These are phyloP conservation scores for Daldinia grandis DNA, from an alignment of 495 filamentous ascomycete genomes.

Conservation along the genomic window DNA sequence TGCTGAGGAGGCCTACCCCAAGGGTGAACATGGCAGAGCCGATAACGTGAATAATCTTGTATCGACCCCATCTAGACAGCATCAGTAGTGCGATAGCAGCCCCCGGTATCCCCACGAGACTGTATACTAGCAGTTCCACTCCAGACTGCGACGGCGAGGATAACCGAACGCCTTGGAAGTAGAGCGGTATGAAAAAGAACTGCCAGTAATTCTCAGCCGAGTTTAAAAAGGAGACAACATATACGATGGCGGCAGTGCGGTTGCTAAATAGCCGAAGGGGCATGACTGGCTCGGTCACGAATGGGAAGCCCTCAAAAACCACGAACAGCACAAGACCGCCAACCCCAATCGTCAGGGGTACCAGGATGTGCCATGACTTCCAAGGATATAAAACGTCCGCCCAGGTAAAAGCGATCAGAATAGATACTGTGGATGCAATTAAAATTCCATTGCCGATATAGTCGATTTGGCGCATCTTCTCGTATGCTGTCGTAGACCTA, in stretches of 20 bases:
- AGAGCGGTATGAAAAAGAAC: constrained; percentile 59
- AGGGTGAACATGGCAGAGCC: constrained; percentile 52
- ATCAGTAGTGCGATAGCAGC: constrained; percentile 46
- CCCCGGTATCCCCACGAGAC: constrained; percentile 45
- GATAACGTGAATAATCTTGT: constrained; percentile 55
- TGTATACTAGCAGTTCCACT: constrained; percentile 50
- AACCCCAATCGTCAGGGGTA: constrained; percentile 43
- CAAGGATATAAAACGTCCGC: constrained; percentile 41
- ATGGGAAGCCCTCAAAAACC: constrained; percentile 30
- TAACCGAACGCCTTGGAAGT: constrained; percentile 55
- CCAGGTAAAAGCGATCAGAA: constrained; percentile 46
- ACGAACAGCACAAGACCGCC: constrained; percentile 39
- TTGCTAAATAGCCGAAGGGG: constrained; percentile 43
- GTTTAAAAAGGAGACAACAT: constrained; percentile 38
- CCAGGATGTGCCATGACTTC: constrained; percentile 42
- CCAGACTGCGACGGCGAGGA: constrained; percentile 48
- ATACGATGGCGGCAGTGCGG: constrained; percentile 40
- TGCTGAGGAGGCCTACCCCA: constrained; percentile 54
- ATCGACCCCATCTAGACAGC: constrained; percentile 54
- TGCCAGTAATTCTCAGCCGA: constrained; percentile 46
- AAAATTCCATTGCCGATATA: constrained; percentile 46
- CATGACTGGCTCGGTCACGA: constrained; percentile 42
- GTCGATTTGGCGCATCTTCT: constrained; percentile 42
- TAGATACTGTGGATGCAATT: constrained; percentile 37
- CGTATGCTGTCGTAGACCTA: constrained; percentile 24